These are phyloP conservation scores for Tetrahymena malaccensis DNA, from an alignment of 73 alveolate species.

Conservation along the genomic window DNA sequence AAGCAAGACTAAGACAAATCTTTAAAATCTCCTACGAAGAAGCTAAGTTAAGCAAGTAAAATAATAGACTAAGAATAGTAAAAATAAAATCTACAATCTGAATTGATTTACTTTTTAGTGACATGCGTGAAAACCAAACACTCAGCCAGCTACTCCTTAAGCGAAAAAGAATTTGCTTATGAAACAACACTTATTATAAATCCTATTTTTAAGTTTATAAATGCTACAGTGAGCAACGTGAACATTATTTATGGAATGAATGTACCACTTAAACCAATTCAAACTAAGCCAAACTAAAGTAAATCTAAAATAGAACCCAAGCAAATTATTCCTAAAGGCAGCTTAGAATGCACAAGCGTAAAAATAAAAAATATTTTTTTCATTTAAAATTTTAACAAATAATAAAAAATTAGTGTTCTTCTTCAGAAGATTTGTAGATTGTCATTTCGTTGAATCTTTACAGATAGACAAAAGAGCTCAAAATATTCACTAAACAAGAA, in stretches of 20 bases:
- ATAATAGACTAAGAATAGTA: neutral
- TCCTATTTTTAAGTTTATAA: constrained; percentile 33
- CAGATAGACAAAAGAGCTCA: neutral
- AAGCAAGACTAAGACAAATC: neutral
- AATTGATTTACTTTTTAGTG: neutral
- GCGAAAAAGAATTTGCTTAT: constrained; percentile 13
- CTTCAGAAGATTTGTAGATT: neutral
- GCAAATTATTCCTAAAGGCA: neutral
- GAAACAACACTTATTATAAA: constrained; percentile 22
- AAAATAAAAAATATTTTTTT: neutral
- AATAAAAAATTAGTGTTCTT: neutral
- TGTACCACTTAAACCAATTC: neutral
- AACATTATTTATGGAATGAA: constrained; percentile 15
- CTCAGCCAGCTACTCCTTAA: neutral
- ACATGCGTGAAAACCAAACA: neutral
- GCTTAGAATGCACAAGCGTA: neutral
- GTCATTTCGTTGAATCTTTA: neutral
- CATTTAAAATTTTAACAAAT: too few species aligned
- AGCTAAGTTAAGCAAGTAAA: neutral
- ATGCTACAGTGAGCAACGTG: constrained; percentile 23
- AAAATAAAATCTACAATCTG: neutral
- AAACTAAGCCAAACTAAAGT: neutral
- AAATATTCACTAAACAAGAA: neutral
- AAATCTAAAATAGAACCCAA: neutral
- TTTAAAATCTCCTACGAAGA: neutral